phyloP scores from a whole-genome alignment of 148 eudicot genomes.

The Fagopyrum tataricum region DNA sequence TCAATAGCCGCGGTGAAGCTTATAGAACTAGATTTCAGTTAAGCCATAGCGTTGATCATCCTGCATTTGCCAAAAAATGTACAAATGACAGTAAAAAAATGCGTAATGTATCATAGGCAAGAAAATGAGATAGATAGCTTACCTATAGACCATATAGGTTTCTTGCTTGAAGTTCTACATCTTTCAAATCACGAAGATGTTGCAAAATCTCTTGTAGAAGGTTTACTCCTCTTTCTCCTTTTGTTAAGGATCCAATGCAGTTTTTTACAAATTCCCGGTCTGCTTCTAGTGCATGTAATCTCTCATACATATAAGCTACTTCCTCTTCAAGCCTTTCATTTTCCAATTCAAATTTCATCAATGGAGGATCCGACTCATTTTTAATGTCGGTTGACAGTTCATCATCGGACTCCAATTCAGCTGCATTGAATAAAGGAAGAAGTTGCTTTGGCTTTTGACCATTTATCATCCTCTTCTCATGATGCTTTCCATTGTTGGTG shows the following conservation, averaged over 20 bases:
- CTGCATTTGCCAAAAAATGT: background rate
- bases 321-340: constrained; percentile 69
- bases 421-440: constrained; percentile 74
- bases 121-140: background rate
- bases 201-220: constrained; percentile 82
- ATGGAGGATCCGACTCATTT: constrained; percentile 14
- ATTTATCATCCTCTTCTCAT: constrained; percentile 32
- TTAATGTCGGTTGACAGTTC: constrained; percentile 23
- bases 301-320: constrained; percentile 68
- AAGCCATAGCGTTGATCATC: background rate
- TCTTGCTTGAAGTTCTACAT: constrained; percentile 45
- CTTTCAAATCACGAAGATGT: constrained; percentile 69
- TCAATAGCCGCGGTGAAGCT: background rate
- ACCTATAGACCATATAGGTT: constrained; percentile 3
- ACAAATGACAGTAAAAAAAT: background rate
- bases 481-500: constrained; percentile 42
- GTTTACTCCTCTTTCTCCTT: constrained; percentile 81
- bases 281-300: constrained; percentile 80
- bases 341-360: constrained; percentile 41
- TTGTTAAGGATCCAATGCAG: constrained; percentile 69
- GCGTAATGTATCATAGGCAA: background rate
- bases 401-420: constrained; percentile 29
- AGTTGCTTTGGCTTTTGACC: constrained; percentile 66
- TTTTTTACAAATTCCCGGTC: constrained; percentile 81
- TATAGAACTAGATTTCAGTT: background rate